phyloP scores from a whole-genome alignment of 164 flowering plant species.

The Protea cynaroides region DNA sequence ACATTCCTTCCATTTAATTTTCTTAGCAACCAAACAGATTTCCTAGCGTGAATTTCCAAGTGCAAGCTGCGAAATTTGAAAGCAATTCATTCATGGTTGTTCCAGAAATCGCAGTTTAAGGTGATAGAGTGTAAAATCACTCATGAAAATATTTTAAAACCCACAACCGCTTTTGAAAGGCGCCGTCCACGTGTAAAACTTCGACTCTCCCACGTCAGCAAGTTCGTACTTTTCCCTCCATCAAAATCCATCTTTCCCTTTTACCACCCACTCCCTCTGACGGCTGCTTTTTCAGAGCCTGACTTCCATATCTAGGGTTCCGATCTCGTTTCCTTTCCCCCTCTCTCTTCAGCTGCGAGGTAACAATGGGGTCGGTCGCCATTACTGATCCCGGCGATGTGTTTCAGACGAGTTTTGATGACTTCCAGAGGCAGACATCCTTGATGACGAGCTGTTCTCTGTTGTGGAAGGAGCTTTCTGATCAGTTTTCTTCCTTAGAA shows the following conservation, averaged over 20 bases:
- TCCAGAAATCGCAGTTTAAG: no score
- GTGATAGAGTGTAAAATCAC: no score
- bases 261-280: conserved; percentile 2
- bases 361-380: conserved; percentile 71
- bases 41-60: no score
- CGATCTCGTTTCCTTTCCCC: neutral
- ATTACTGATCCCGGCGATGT: conserved; percentile 47
- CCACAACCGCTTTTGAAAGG: neutral
- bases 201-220: conserved; percentile 26
- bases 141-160: no score
- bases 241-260: neutral
- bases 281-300: conserved; percentile 8
- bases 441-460: conserved; percentile 89
- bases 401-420: conserved; percentile 67
- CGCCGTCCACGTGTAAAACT: conserved; percentile 20
- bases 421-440: conserved; percentile 74
- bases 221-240: conserved; percentile 11
- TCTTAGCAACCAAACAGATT: no score
- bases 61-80: no score
- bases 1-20: no score
- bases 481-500: conserved; percentile 80
- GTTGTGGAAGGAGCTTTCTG: conserved; percentile 93
- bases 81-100: no score
- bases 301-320: conserved; percentile 26
- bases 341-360: neutral